Percentiles rank a stretch among this genome's conserved stretches.
Conservation (phyloP, 225 moss, liverwort and hornwort genomes). For the Marchantia paleacea region DNA sequence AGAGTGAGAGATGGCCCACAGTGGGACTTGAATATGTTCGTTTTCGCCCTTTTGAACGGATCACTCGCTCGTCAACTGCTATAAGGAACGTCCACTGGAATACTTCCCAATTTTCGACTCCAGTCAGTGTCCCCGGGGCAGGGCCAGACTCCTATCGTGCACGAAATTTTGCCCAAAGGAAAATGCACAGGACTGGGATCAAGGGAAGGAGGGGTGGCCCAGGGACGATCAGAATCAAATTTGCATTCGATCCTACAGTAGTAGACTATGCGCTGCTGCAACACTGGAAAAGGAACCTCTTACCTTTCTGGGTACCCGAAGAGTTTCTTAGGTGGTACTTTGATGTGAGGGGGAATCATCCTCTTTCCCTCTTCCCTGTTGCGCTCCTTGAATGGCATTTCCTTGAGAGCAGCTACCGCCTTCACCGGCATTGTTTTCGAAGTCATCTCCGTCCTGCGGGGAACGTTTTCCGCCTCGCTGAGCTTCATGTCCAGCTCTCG, state of each 20-base stretch:
- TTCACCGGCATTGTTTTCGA: neutral
- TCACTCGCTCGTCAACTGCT: too few species aligned
- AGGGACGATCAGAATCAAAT: neutral
- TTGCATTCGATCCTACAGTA: neutral
- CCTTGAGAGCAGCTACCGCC: conserved; percentile 1
- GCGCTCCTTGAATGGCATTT: conserved; percentile 41
- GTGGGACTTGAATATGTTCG: too few species aligned
- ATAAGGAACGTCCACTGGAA: neutral
- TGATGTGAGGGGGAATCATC: conserved; percentile 49
- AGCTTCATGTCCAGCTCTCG: conserved; percentile 4
- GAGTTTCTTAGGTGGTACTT: conserved; percentile 68
- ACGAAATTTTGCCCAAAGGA: too few species aligned
- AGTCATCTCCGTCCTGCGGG: neutral
- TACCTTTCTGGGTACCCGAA: conserved; percentile 83
- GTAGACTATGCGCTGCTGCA: neutral
- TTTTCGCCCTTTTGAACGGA: too few species aligned
- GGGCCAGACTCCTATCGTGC: too few species aligned
- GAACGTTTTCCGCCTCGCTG: conserved; percentile 3
- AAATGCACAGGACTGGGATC: neutral
- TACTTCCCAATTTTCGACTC: neutral
- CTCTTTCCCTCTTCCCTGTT: conserved; percentile 41
- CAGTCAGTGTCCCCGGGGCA: too few species aligned
- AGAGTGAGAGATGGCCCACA: too few species aligned
- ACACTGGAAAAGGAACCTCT: neutral
- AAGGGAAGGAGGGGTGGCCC: neutral